phyloP scores from a whole-genome alignment of 768 basidiomycete genomes.

The Kwoniella dendrophila region DNA sequence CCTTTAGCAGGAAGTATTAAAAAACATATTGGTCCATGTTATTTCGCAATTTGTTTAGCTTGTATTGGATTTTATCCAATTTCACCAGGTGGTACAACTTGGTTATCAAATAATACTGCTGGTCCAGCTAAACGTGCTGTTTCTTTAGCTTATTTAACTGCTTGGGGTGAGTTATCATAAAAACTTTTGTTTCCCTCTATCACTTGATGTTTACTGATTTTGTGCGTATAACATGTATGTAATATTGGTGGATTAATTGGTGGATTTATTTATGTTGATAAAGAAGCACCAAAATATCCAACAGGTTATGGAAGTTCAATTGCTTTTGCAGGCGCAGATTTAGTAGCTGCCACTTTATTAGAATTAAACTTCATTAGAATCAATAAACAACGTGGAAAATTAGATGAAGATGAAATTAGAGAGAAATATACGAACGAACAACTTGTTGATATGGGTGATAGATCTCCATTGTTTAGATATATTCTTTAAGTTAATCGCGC shows the following conservation, averaged over 20 bases:
- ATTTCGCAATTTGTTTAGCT: constrained; percentile 6
- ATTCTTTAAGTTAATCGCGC: not conserved
- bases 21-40: constrained; percentile 2
- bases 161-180: not conserved
- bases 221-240: not conserved
- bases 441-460: constrained; percentile 29
- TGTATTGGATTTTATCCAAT: constrained; percentile 5
- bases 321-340: constrained; percentile 1
- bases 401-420: constrained; percentile 23
- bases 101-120: not conserved
- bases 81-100: not conserved
- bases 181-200: too few species aligned
- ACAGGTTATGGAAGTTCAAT: constrained; percentile 7
- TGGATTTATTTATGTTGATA: not conserved
- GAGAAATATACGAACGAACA: constrained; percentile 23
- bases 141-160: not conserved
- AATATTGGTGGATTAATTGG: constrained; percentile 6
- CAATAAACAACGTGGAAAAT: constrained; percentile 19
- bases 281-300: not conserved
- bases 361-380: constrained; percentile 13
- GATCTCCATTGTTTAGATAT: constrained; percentile 25
- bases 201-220: not conserved
- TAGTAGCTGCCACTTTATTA: not conserved
- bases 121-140: constrained; percentile 5
- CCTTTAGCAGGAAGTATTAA: not conserved